These are phyloP conservation scores for Pythium phragmiticola DNA, from an alignment of 352 stramenopile species.

Conservation along the genomic window DNA sequence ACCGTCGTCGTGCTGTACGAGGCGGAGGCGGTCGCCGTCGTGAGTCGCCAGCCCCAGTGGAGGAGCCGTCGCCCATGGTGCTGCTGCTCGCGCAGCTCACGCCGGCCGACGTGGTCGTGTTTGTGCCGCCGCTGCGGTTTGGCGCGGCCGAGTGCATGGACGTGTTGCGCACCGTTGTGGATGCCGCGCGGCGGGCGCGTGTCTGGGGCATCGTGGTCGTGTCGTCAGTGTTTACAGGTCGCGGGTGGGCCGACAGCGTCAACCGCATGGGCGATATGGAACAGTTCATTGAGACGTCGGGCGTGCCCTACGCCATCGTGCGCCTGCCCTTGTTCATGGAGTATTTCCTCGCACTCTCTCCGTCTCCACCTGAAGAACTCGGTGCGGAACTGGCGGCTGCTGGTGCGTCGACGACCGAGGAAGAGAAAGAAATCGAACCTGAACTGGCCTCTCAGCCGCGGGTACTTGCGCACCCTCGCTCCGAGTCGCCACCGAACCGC, in stretches of 20 bases:
- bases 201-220: constrained; percentile 75
- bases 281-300: constrained; percentile 51
- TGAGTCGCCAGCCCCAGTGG: background rate
- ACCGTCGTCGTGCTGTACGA: background rate
- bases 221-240: constrained; percentile 59
- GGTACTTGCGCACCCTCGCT: background rate
- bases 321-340: constrained; percentile 78
- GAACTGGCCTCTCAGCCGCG: background rate
- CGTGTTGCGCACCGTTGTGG: constrained; percentile 50
- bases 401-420: constrained; percentile 6
- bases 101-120: constrained; percentile 61
- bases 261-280: constrained; percentile 70
- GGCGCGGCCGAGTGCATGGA: constrained; percentile 50
- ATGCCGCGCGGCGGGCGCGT: constrained; percentile 45
- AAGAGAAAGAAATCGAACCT: constrained; percentile 15
- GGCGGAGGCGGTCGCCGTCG: background rate
- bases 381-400: background rate
- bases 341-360: constrained; percentile 62
- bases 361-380: background rate
- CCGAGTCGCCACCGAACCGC: background rate
- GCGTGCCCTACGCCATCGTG: constrained; percentile 58
- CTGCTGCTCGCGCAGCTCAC: constrained; percentile 63
- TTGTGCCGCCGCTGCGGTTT: constrained; percentile 65
- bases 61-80: constrained; percentile 39
- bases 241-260: constrained; percentile 32